These are phyloP conservation scores for Xylariaceae sp. DNA, from an alignment of 2,329 filamentous ascomycete genomes.

Conservation along the genomic window DNA sequence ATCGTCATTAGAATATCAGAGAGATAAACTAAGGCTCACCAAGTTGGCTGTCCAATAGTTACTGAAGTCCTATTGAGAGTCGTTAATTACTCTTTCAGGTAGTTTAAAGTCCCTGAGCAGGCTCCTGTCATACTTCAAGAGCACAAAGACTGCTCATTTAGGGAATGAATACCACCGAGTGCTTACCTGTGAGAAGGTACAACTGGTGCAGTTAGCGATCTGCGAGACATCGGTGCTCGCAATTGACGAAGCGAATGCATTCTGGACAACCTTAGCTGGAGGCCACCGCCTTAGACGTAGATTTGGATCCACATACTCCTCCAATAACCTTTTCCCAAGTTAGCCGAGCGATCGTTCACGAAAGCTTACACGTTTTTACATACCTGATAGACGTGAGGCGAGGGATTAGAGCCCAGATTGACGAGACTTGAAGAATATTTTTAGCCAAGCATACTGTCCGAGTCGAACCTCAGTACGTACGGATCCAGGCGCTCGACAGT, in stretches of 20 bases:
- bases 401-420: constrained; percentile 13
- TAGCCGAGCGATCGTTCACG: background rate
- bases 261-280: constrained; percentile 1
- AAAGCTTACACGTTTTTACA: background rate
- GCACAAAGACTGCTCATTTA: no score
- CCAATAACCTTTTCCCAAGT: constrained; percentile 10
- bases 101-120: no score
- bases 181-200: no score
- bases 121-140: no score
- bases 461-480: background rate
- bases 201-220: constrained; percentile 29
- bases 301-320: constrained; percentile 3
- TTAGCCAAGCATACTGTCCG: background rate
- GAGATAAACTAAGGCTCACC: background rate
- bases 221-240: constrained; percentile 13
- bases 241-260: constrained; percentile 16
- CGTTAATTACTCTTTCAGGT: no score
- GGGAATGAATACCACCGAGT: no score
- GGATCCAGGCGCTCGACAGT: background rate
- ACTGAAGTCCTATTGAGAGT: constrained; percentile 29
- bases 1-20: background rate
- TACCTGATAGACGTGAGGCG: constrained; percentile 17
- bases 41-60: constrained; percentile 32
- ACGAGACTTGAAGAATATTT: constrained; percentile 13
- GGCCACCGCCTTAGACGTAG: no score